Base-by-base conservation (phyloP, 2,329 filamentous ascomycete species). In the Immersiporthe knoxdaviesiana region DNA sequence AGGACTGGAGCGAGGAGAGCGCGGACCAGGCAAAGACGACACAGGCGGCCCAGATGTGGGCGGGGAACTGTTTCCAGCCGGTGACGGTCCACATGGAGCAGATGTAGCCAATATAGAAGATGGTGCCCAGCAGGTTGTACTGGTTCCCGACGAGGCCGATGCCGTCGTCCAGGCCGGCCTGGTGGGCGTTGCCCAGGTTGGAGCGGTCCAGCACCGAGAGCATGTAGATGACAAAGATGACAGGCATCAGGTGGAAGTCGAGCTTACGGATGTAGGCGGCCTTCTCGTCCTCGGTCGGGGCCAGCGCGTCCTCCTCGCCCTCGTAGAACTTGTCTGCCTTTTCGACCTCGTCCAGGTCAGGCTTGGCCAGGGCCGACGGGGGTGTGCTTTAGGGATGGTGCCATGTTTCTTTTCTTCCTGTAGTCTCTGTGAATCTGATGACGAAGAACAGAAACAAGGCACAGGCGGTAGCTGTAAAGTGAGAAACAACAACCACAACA, bases 11-110 rank as follows among this genome's bases (percentile, higher is more conserved):
- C 73, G 81, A 79, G 2, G 81, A 82, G n/a, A 80, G 75, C 12
- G 79, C 77, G 3, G 81, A 80, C 79, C 81, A 84, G 6, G 78
- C 77, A 14, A 82, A 69, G 73, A 83, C 81, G 27, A 83, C 74
- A 63, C 80, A 80, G 0, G 79, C 77, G 44, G 82, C 78, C 80
- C 81, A 83, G 64, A 77, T 78, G 70, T 78, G 70, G 10, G 74
- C 71, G 8, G 69, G 72, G 41, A 72, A 73, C 18, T 68, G 68
- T 52, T 72, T 74, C 72, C 72, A 75, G 44, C 70, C 72, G 2
- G 67, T 68, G 1, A 68, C 68, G 3, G 69, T 70, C 37, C 62
- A 54, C 54, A 73, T 71, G 44, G 73, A 72, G 3, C 72, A 68
- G 27, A 72, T 72, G 50, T 71, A 68, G 50, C 67, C 67, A 35